Conservation (phyloP, 495 filamentous ascomycete genomes). For the Annulohypoxylon bovei region DNA sequence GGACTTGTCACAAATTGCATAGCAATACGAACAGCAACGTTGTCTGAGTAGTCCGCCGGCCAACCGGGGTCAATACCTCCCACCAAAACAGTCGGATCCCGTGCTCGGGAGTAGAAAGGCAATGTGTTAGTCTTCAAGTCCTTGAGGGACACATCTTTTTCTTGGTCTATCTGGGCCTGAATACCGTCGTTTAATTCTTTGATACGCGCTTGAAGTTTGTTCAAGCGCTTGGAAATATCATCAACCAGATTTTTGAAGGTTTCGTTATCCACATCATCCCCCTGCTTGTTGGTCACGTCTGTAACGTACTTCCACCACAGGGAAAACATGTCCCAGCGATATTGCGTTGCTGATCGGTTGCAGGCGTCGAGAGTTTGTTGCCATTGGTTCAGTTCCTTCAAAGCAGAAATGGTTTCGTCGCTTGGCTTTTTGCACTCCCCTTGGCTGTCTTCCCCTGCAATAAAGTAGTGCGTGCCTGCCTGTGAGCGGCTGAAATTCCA, state of each 20-base stretch:
- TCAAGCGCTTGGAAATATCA: background rate
- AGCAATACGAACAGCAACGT: constrained; percentile 42
- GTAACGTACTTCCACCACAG: constrained; percentile 52
- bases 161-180: background rate
- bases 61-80: constrained; percentile 57
- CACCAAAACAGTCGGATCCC: constrained; percentile 60
- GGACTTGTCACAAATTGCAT: background rate
- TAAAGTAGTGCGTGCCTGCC: constrained; percentile 47
- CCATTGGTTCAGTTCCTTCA: constrained; percentile 40
- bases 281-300: background rate
- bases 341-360: background rate
- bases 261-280: background rate
- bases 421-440: background rate
- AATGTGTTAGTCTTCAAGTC: constrained; percentile 6
- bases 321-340: constrained; percentile 55
- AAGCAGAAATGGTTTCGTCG: constrained; percentile 13
- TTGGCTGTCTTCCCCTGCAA: constrained; percentile 19
- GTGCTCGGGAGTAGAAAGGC: constrained; percentile 43
- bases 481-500: constrained; percentile 40
- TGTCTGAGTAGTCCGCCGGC: constrained; percentile 56
- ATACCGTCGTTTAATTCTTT: background rate
- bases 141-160: constrained; percentile 9
- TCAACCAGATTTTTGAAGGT: background rate
- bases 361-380: constrained; percentile 38
- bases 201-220: background rate